Evolutionary conservation across 805 yeast species (phyloP).

Genomic region (Candida alai): DNA sequence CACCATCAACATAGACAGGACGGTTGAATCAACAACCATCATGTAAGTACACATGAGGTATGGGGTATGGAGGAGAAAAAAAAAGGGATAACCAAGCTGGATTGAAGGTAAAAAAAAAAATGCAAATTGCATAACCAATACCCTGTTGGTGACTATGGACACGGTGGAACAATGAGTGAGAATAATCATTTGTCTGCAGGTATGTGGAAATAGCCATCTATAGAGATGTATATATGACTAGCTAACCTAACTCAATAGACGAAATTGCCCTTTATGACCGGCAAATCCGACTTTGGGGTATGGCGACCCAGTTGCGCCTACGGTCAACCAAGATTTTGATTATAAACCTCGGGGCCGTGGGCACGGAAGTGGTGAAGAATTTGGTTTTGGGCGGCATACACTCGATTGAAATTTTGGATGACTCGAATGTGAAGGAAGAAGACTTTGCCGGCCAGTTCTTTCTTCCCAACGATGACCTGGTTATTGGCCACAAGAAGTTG

Average conservation of each 20-base stretch:
- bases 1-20: conserved; percentile 8
- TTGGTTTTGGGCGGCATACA: conserved; percentile 87
- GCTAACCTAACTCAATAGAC: conserved; percentile 34
- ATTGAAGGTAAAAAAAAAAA: too few relatives aligned
- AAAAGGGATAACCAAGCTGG: too few relatives aligned
- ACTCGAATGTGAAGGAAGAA: conserved; percentile 46
- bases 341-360: conserved; percentile 71
- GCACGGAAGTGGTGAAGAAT: conserved; percentile 80
- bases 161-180: too few relatives aligned
- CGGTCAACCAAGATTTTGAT: conserved; percentile 68
- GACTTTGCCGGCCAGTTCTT: conserved; percentile 79
- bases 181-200: conserved; percentile 8
- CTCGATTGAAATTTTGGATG: conserved; percentile 65
- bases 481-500: conserved; percentile 54
- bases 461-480: conserved; percentile 46
- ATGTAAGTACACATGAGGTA: too few relatives aligned
- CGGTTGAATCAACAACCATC: not conserved
- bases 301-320: conserved; percentile 81
- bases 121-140: too few relatives aligned
- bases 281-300: conserved; percentile 94
- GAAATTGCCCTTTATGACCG: conserved; percentile 92
- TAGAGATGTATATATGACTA: too few relatives aligned
- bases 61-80: too few relatives aligned
- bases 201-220: too few relatives aligned
- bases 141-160: too few relatives aligned